These are phyloP conservation scores for Furcasterigmium furcatum DNA, from an alignment of 2,329 filamentous ascomycete genomes.

Conservation along the genomic window DNA sequence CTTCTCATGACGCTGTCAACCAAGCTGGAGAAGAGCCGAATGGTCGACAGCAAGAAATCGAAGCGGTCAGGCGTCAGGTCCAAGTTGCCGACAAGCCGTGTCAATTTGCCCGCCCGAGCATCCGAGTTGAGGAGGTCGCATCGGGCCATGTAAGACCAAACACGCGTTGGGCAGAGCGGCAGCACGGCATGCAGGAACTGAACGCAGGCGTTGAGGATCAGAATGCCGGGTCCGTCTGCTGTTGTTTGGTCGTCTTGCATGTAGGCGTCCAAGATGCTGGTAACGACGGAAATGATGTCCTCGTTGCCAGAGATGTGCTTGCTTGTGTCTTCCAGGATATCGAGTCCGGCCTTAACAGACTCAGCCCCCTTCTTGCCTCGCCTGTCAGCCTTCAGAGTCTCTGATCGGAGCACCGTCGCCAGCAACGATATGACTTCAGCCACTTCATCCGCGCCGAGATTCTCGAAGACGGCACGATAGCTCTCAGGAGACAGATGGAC, in stretches of 20 bases:
- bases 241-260: conserved; percentile 54
- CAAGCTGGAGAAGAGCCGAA: conserved; percentile 71
- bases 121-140: conserved; percentile 77
- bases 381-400: conserved; percentile 30
- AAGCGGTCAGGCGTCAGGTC: conserved; percentile 77
- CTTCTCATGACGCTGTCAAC: conserved; percentile 72
- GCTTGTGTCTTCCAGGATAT: conserved; percentile 53
- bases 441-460: conserved; percentile 57
- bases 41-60: conserved; percentile 70
- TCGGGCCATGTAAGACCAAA: conserved; percentile 86
- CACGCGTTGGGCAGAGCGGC: conserved; percentile 71
- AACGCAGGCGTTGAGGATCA: conserved; percentile 67
- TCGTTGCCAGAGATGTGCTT: conserved; percentile 54
- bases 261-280: conserved; percentile 77
- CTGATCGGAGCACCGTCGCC: conserved; percentile 62
- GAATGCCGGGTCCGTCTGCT: conserved; percentile 62
- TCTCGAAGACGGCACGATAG: conserved; percentile 48
- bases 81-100: conserved; percentile 74
- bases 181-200: conserved; percentile 77
- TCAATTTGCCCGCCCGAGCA: conserved; percentile 72
- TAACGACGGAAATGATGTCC: conserved; percentile 79
- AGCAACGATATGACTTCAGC: conserved; percentile 74
- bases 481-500: conserved; percentile 59
- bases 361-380: conserved; percentile 15
- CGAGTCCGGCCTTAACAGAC: conserved; percentile 29